Percentiles rank a stretch among this genome's conserved stretches.
Conservation (phyloP, 2,329 filamentous ascomycete genomes). For the Penicillium aurantiogriseum region DNA sequence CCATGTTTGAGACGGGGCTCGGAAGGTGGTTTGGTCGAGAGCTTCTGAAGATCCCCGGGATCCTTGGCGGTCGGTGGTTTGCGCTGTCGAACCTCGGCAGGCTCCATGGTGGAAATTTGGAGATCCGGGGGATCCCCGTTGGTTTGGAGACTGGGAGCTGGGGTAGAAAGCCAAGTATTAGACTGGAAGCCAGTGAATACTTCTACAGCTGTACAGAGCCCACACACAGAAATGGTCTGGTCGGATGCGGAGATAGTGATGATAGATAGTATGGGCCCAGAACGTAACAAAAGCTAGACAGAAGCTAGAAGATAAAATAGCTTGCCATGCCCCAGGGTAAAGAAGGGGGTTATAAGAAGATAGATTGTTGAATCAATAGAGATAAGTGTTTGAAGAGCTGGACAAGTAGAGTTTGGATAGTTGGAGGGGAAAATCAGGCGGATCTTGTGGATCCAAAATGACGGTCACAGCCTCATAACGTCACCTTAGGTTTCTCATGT, state of each 20-base stretch:
- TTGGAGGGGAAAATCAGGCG: constrained; percentile 6
- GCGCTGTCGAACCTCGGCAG: constrained; percentile 35
- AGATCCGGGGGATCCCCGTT: neutral
- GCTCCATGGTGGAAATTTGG: constrained; percentile 28
- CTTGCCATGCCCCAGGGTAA: neutral
- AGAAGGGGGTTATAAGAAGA: neutral
- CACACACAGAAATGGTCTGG: neutral
- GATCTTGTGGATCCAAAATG: constrained; percentile 5
- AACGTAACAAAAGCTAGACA: neutral
- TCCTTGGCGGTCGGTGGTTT: constrained; percentile 21
- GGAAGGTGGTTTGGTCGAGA: constrained; percentile 20
- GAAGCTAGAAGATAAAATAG: neutral
- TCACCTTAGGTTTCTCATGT: neutral
- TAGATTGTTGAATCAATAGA: neutral
- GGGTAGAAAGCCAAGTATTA: neutral
- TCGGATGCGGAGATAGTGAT: neutral
- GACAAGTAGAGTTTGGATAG: neutral
- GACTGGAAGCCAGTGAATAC: neutral
- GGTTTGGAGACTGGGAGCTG: neutral
- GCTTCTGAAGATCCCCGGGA: constrained; percentile 18
- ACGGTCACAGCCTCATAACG: constrained; percentile 7
- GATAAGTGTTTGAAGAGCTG: neutral
- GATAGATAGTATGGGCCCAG: neutral
- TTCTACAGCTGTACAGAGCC: neutral
- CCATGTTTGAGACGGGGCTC: constrained; percentile 47